These are phyloP conservation scores for Mucor mucedo DNA, from an alignment of 371 early-diverging fungal species.

Conservation along the genomic window DNA sequence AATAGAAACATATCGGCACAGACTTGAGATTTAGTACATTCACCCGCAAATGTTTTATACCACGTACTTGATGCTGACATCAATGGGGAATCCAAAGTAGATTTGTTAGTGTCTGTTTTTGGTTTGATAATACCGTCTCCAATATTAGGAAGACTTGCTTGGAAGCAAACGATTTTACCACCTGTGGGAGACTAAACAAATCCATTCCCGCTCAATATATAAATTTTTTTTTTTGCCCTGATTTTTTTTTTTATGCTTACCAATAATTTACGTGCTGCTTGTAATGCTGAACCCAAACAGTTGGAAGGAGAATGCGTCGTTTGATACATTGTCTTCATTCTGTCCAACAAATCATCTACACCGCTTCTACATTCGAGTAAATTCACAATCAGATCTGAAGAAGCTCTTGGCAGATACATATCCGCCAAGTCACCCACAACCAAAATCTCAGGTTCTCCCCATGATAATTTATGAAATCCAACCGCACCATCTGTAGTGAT, in stretches of 20 bases:
- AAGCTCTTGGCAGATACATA: slow-evolving; percentile 70
- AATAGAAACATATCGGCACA: slow-evolving; percentile 87
- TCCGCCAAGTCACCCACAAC: slow-evolving; percentile 81
- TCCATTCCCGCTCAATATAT: not conserved
- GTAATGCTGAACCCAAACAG: slow-evolving; percentile 77
- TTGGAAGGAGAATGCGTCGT: slow-evolving; percentile 57
- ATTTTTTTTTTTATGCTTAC: slow-evolving; percentile 36
- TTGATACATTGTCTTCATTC: slow-evolving; percentile 69
- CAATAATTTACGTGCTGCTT: slow-evolving; percentile 76
- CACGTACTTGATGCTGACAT: slow-evolving; percentile 69
- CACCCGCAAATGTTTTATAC: slow-evolving; percentile 84
- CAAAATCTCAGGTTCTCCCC: slow-evolving; percentile 80
- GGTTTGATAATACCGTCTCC: slow-evolving; percentile 73
- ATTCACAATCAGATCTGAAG: slow-evolving; percentile 80
- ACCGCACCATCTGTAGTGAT: slow-evolving; percentile 78
- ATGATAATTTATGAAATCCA: slow-evolving; percentile 78
- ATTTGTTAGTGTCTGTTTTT: slow-evolving; percentile 66
- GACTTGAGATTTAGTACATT: slow-evolving; percentile 80
- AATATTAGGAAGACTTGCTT: slow-evolving; percentile 67
- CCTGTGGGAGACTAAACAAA: slow-evolving; percentile 67
- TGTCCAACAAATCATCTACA: slow-evolving; percentile 65
- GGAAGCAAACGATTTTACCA: slow-evolving; percentile 81
- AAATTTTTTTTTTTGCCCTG: not conserved
- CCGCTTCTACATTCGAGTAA: slow-evolving; percentile 66
- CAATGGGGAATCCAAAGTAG: slow-evolving; percentile 46